Evolutionary conservation across 2,329 filamentous ascomycete species (phyloP).

Genomic region (Bipolaris victoriae): DNA sequence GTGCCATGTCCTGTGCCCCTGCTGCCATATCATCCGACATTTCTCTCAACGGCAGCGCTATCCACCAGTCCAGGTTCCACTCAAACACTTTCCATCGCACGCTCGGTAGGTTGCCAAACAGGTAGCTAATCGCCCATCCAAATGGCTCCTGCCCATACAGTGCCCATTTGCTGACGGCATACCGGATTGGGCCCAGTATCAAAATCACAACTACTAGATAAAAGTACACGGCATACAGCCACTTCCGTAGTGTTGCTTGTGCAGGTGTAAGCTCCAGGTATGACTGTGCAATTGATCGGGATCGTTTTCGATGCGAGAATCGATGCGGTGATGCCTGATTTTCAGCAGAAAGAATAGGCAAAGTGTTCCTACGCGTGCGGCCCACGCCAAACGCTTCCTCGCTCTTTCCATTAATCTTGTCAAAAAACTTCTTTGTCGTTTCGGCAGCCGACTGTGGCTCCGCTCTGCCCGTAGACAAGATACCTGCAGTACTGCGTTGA

Average conservation of each 20-base stretch:
- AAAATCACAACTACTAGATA: conserved; percentile 71
- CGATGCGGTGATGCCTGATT: conserved; percentile 29
- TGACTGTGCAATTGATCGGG: conserved; percentile 57
- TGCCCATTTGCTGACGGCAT: conserved; percentile 70
- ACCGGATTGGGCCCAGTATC: conserved; percentile 73
- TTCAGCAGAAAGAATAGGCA: conserved; percentile 36
- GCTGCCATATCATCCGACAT: conserved; percentile 22
- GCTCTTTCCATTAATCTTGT: conserved; percentile 9
- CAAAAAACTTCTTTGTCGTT: conserved; percentile 25
- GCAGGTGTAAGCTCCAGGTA: conserved; percentile 81
- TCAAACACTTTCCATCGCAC: conserved; percentile 75
- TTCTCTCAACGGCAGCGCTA: conserved; percentile 67
- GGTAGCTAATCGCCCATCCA: conserved; percentile 89
- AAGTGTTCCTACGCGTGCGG: conserved; percentile 44
- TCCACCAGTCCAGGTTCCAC: conserved; percentile 74
- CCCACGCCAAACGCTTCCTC: conserved; percentile 7
- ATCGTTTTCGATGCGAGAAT: conserved; percentile 34
- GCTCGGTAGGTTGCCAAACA: conserved; percentile 77
- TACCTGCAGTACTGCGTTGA: conserved; percentile 25
- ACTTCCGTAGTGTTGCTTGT: conserved; percentile 79
- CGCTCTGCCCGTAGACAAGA: conserved; percentile 15
- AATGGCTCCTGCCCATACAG: conserved; percentile 79
- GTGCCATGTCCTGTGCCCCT: conserved; percentile 15
- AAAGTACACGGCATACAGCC: conserved; percentile 80
- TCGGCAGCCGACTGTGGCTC: conserved; percentile 43